These are phyloP conservation scores for Sugiyamaella americana DNA, from an alignment of 805 yeast species.

Conservation along the genomic window DNA sequence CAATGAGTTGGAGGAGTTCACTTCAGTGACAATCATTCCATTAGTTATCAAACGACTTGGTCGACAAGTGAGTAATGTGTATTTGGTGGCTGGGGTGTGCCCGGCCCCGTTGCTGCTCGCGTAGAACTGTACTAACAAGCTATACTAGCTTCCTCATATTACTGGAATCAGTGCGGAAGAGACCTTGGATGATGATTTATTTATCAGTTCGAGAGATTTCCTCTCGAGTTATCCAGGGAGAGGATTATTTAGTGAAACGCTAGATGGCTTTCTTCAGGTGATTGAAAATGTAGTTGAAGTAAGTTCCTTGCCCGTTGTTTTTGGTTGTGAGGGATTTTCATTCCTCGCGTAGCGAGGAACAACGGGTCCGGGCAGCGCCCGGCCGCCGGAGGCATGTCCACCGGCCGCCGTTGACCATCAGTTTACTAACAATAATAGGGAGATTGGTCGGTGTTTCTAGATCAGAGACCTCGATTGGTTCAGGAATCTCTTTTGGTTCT, in stretches of 20 bases:
- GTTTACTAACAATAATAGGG: slow-evolving; percentile 4
- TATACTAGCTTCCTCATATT: slow-evolving; percentile 14
- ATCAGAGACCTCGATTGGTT: slow-evolving; percentile 4
- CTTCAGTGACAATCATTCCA: slow-evolving; percentile 6
- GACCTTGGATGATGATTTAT: slow-evolving; percentile 12
- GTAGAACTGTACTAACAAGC: background rate
- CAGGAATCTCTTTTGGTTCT: slow-evolving; percentile 14
- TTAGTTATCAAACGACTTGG: slow-evolving; percentile 13
- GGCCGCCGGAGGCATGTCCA: too few species aligned
- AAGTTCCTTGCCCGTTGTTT: slow-evolving; percentile 6
- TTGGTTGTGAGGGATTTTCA: background rate
- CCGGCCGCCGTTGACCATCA: background rate
- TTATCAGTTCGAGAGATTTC: slow-evolving; percentile 12
- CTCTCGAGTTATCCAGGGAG: slow-evolving; percentile 14
- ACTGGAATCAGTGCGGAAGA: slow-evolving; percentile 16
- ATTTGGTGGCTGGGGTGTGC: too few species aligned
- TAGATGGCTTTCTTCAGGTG: slow-evolving; percentile 11
- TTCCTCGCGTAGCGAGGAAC: too few species aligned
- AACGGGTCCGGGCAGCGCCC: too few species aligned
- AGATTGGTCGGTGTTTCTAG: slow-evolving; percentile 6
- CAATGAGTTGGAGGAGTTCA: background rate
- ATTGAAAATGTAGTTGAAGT: slow-evolving; percentile 13
- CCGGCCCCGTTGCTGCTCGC: too few species aligned
- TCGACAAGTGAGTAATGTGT: slow-evolving; percentile 11
- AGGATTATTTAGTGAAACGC: slow-evolving; percentile 15